Percentiles rank a stretch among this genome's conserved stretches.
phyloP scores from a whole-genome alignment of 2,329 filamentous ascomycete genomes.

The Scorias spongiosa region DNA sequence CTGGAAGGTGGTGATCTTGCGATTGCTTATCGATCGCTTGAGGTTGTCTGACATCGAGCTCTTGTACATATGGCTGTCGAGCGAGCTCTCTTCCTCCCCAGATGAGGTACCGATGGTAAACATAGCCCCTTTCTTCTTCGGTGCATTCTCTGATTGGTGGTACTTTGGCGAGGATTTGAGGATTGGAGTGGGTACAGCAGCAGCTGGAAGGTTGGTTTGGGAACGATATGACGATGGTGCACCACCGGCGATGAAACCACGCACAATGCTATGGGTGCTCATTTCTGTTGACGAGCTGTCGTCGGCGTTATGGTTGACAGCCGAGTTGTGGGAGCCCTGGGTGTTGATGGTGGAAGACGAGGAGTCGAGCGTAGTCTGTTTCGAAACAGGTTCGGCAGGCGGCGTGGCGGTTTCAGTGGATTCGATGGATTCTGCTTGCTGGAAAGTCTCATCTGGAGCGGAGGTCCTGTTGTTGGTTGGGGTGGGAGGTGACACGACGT shows the following conservation, averaged over 20 bases:
- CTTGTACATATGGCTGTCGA: conserved; percentile 40
- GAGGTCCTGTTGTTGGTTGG: conserved; percentile 2
- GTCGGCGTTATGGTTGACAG: conserved; percentile 32
- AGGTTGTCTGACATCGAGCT: conserved; percentile 42
- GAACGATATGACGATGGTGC: conserved; percentile 54
- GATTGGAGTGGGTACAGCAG: conserved; percentile 40
- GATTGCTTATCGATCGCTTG: conserved; percentile 41
- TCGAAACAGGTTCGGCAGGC: neutral
- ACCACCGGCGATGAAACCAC: conserved; percentile 70
- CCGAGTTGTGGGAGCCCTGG: conserved; percentile 22
- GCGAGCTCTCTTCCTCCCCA: conserved; percentile 70
- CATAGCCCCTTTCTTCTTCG: conserved; percentile 46
- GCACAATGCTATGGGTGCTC: conserved; percentile 56
- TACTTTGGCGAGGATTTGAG: conserved; percentile 36
- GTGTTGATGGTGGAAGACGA: conserved; percentile 41
- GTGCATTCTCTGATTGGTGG: conserved; percentile 28
- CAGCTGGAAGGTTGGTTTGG: conserved; percentile 38
- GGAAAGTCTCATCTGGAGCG: conserved; percentile 11
- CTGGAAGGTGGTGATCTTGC: conserved; percentile 69
- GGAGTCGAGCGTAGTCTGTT: conserved; percentile 30
- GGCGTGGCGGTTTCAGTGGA: neutral
- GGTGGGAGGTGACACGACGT: conserved; percentile 4
- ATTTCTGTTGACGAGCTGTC: conserved; percentile 50
- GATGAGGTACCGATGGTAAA: conserved; percentile 66
- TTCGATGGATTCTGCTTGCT: conserved; percentile 1